These are phyloP conservation scores for Nigrospora sphaerica DNA, from an alignment of 2,329 filamentous ascomycete genomes.

Conservation along the genomic window DNA sequence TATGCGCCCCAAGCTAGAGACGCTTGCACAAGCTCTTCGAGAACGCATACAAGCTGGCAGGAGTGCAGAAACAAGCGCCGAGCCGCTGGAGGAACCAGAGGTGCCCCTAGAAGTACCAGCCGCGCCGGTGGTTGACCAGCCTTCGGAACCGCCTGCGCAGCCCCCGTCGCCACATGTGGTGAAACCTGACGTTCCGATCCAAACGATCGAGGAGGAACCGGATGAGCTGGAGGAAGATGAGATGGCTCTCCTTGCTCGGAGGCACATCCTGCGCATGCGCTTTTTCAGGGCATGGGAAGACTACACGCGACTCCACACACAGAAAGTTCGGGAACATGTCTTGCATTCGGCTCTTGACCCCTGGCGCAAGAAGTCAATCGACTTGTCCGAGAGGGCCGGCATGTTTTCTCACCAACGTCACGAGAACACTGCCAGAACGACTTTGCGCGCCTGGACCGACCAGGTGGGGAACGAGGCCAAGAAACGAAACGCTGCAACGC, in stretches of 20 bases:
- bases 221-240: constrained; percentile 14
- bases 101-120: too few species aligned
- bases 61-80: too few species aligned
- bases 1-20: constrained; percentile 4
- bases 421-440: neutral
- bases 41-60: neutral
- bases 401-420: neutral
- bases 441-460: constrained; percentile 1
- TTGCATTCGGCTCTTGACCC: constrained; percentile 4
- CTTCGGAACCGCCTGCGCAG: too few species aligned
- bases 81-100: too few species aligned
- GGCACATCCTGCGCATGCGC: constrained; percentile 25
- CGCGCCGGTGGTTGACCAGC: too few species aligned
- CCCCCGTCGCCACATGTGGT: too few species aligned
- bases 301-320: constrained; percentile 15
- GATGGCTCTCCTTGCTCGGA: constrained; percentile 20
- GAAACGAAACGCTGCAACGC: neutral
- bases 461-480: neutral
- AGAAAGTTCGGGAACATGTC: constrained; percentile 14
- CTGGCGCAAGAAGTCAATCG: constrained; percentile 3
- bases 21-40: neutral
- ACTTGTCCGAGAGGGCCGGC: neutral
- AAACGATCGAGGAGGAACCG: neutral
- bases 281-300: constrained; percentile 23
- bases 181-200: neutral